A percentile compares a stretch with the other conserved stretches of the same genome.
phyloP scores from a whole-genome alignment of 2,329 filamentous ascomycete species.

The Decorospora gaudefroyi region DNA sequence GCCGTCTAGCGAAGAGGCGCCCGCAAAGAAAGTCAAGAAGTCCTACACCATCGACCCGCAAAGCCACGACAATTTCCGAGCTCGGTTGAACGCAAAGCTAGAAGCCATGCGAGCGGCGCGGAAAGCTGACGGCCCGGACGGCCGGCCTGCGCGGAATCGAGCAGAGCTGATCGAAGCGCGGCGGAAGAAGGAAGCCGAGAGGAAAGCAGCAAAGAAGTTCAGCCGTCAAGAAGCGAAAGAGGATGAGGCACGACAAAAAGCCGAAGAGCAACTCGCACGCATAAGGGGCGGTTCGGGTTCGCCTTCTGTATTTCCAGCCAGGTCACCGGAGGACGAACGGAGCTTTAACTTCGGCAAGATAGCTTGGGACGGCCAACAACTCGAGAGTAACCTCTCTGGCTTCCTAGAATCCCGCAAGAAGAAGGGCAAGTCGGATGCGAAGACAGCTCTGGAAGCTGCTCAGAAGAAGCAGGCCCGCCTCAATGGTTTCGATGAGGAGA shows the following conservation, averaged over 20 bases:
- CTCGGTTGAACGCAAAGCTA: slow-evolving; percentile 79
- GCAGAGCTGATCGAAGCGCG: slow-evolving; percentile 91
- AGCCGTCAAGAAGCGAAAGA: slow-evolving; percentile 75
- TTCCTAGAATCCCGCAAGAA: slow-evolving; percentile 71
- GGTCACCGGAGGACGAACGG: slow-evolving; percentile 56
- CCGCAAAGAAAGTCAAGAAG: slow-evolving; percentile 40
- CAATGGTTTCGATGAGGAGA: slow-evolving; percentile 72
- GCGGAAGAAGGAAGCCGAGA: slow-evolving; percentile 82
- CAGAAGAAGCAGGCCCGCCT: slow-evolving; percentile 86
- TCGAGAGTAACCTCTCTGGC: slow-evolving; percentile 69
- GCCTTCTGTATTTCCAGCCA: slow-evolving; percentile 56
- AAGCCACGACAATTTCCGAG: slow-evolving; percentile 74
- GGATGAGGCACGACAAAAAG: slow-evolving; percentile 70
- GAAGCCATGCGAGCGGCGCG: slow-evolving; percentile 81
- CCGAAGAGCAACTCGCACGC: slow-evolving; percentile 60
- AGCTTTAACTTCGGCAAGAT: slow-evolving; percentile 90
- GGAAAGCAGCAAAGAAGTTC: slow-evolving; percentile 88
- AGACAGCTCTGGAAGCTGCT: slow-evolving; percentile 81
- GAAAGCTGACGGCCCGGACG: slow-evolving; percentile 83
- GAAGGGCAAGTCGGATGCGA: slow-evolving; percentile 82
- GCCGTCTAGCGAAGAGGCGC: slow-evolving; percentile 29
- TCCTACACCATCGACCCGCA: slow-evolving; percentile 43
- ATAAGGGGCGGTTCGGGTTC: slow-evolving; percentile 64
- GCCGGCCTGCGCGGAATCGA: slow-evolving; percentile 79
- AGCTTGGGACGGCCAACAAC: slow-evolving; percentile 84